Base-by-base conservation (phyloP, 192 early-diverging fungal species). In the Umbelopsis vinacea region DNA sequence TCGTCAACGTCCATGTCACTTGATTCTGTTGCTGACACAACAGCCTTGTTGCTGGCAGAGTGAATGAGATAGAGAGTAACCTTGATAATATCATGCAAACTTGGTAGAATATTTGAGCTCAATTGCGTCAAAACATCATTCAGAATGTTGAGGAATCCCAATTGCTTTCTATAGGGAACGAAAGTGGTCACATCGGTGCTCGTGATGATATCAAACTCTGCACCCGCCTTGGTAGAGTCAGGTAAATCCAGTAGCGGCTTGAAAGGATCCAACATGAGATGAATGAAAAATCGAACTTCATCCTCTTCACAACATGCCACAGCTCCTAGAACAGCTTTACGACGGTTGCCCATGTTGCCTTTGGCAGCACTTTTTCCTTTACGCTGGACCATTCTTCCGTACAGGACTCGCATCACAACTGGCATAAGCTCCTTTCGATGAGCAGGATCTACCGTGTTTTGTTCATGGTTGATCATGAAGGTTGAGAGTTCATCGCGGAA, bases 401-500 rank as follows among this genome's bases (percentile, higher is more conserved):
- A 96, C 11, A 99, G 83, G 22, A 99, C 74, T 21, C 95, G 90
- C 66, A 92, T 82, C 8, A 96, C 74, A 22, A 95, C 79, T 4
- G 90, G 87, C 84, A 96, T 87, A 17, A 96, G 70, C 21, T 87
- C 86, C 19, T 83, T 82, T 38, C 92, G 89, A 75, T 96, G 89
- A 46, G 84, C 76, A 6, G 81, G 72, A 69, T 92, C 88, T 60
- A 95, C 85, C 0, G 83, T 82, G 6, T 76, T 79, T 70, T 85
- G 88, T 15, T 86, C 81, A 17, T 86, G 81, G 15, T 88, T 87
- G 40, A 96, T 75, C 53, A 92, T 83, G 47, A 97, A 89, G 1
- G 88, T 90, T 29, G 92, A 83, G 23, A 99, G 84, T 71, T 91
- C 89, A 72, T 98, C 96, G n/a, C 97, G 91, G 87, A 97, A 98